Base-by-base conservation (phyloP, 2,329 filamentous ascomycete genomes). In the Cordyceps militaris region DNA sequence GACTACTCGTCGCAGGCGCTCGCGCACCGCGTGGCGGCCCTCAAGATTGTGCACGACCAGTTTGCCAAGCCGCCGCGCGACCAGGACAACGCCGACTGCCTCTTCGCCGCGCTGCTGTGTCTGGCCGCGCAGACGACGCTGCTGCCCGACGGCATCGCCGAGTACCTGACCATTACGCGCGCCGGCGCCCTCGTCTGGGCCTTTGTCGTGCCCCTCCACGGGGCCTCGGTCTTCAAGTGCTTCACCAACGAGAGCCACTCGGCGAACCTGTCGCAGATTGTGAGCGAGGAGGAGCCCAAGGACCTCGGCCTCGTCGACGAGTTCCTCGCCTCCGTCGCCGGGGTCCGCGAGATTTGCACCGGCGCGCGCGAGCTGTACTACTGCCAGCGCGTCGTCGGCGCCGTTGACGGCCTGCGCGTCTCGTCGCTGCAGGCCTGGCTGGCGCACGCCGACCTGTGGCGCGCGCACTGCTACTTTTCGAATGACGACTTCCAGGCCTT, bases 141-240 rank as follows among this genome's bases (percentile, higher is more conserved):
- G 40, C 65, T 75, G 63, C 62, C 67, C 3, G 69, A 73, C 14
- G 69, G 71, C 54, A 74, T 75, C 69, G 61, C 60, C 14, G 72
- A 75, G 54, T 75, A 73, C 48, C 46, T 74, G 4, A 63, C 68
- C 49, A 71, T 73, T 63, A 63, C 67, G 5, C 63, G 71, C 26
- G 71, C 70, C 5, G 64, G 64, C 14, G 63, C 61, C 11, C 58
- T 68, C 4, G 62, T 70, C 26, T 60, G 61, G 7, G 59, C 59
- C 2, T 60, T 60, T 10, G 61, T 67, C 24, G 61, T 67, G n/a
- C 58, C 64, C 6, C 57, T 56, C n/a, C 60, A 60, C 21, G 38
- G 59, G 1, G 44, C 49, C 11, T 68, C 66, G 3, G 59, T 65
- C 14, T 68, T 66, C 56, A 60, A 60, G 36, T 24, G 43, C 9